phyloP scores from a whole-genome alignment of 73 alveolate species.

The Paramecium biaurelia region DNA sequence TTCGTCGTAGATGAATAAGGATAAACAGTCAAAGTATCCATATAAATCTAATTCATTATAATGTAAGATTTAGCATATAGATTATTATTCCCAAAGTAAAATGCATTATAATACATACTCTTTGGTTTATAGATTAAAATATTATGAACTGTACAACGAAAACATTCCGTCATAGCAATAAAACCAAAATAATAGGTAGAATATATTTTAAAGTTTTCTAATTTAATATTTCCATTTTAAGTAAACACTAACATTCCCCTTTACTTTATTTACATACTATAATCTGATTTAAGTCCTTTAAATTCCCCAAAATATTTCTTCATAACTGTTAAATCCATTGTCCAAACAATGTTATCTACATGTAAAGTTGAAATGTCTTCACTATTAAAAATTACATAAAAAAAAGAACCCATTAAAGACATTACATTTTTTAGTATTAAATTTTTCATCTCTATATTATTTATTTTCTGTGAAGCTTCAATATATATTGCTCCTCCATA shows the following conservation, averaged over 20 bases:
- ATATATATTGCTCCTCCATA: neutral
- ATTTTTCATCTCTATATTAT: neutral
- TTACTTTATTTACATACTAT: neutral
- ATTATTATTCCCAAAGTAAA: neutral
- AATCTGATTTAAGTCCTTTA: neutral
- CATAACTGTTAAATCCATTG: neutral
- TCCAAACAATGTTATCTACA: neutral
- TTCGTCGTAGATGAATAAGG: neutral
- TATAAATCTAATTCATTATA: neutral
- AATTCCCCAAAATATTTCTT: neutral
- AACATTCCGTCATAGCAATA: neutral
- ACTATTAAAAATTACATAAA: neutral
- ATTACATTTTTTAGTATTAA: neutral
- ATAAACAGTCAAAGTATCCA: neutral
- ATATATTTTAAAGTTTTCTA: neutral
- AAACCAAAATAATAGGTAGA: neutral
- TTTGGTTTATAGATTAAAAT: neutral
- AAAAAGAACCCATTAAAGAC: neutral
- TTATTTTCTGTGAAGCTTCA: neutral
- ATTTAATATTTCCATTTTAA: neutral
- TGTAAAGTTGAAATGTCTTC: neutral
- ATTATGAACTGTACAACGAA: neutral
- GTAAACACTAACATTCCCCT: neutral
- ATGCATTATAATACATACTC: neutral
- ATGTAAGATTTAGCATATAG: neutral